These are phyloP conservation scores for Globisporangium cederbergense DNA, from an alignment of 352 stramenopile species.

Conservation along the genomic window DNA sequence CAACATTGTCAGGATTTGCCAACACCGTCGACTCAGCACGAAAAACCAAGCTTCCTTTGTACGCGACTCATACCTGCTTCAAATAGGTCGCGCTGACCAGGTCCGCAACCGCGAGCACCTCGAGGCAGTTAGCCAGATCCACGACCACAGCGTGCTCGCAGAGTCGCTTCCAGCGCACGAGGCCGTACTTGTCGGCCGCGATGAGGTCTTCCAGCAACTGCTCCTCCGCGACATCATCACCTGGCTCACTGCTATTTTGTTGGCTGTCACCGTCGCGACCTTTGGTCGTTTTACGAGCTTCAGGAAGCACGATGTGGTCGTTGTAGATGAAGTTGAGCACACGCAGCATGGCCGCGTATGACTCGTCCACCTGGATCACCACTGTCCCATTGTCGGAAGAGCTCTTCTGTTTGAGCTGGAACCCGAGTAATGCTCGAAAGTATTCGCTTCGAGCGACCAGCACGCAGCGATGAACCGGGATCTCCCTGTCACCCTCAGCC, in stretches of 20 bases:
- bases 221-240: conserved; percentile 13
- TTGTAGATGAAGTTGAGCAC: conserved; percentile 79
- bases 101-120: conserved; percentile 61
- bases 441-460: conserved; percentile 63
- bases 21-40: neutral
- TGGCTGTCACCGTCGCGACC: neutral
- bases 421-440: conserved; percentile 56
- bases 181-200: conserved; percentile 68
- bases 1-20: too few species aligned
- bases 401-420: conserved; percentile 18
- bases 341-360: conserved; percentile 39
- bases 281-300: neutral
- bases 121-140: conserved; percentile 45
- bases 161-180: conserved; percentile 66
- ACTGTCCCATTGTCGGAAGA: neutral
- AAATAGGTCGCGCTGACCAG: conserved; percentile 51
- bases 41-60: neutral
- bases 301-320: conserved; percentile 32
- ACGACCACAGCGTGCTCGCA: conserved; percentile 51
- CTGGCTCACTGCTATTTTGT: neutral
- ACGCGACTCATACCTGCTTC: conserved; percentile 28
- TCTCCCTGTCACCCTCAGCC: conserved; percentile 29
- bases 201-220: conserved; percentile 71
- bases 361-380: conserved; percentile 56
- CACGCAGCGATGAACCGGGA: conserved; percentile 61